A percentile compares a stretch with the other conserved stretches of the same genome.
phyloP scores from a whole-genome alignment of 768 basidiomycete species.

The Mycena vulgaris region DNA sequence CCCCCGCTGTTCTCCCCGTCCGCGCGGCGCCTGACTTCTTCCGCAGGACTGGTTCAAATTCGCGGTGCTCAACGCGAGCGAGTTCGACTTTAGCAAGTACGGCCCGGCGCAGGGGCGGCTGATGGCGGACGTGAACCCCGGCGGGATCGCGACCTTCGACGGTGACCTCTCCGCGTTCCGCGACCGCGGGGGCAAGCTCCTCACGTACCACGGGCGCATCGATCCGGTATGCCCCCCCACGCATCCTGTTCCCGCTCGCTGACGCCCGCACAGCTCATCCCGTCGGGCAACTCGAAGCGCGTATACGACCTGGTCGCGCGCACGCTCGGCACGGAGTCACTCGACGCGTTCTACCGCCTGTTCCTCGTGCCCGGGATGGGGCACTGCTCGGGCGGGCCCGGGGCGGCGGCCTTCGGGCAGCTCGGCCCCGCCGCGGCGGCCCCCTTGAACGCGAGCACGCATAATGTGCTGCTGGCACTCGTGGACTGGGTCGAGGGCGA shows the following conservation, averaged over 20 bases:
- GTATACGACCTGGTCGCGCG: background rate
- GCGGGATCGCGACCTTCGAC: background rate
- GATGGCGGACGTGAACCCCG: background rate
- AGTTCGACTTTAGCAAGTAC: constrained; percentile 23
- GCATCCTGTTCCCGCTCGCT: background rate
- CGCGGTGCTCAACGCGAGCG: constrained; percentile 24
- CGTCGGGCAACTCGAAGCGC: constrained; percentile 27
- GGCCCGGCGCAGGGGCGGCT: background rate
- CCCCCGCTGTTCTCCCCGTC: background rate
- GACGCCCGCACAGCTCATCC: constrained; percentile 28
- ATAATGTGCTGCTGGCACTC: constrained; percentile 18
- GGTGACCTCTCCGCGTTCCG: background rate
- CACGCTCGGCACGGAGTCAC: background rate
- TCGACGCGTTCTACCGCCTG: constrained; percentile 1
- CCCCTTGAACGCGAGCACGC: background rate
- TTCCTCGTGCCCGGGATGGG: background rate
- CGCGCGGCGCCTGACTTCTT: background rate
- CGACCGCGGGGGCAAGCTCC: too few relatives aligned
- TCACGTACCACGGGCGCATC: background rate
- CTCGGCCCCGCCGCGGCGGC: background rate
- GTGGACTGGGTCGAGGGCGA: too few relatives aligned
- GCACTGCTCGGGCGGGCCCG: background rate
- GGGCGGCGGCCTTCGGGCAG: constrained; percentile 34
- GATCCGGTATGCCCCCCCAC: background rate
- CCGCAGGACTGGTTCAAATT: constrained; percentile 25